Percentiles rank a stretch among this genome's conserved stretches.
Conservation (phyloP, 495 filamentous ascomycete species). For the Penicillium cosmopolitanum region DNA sequence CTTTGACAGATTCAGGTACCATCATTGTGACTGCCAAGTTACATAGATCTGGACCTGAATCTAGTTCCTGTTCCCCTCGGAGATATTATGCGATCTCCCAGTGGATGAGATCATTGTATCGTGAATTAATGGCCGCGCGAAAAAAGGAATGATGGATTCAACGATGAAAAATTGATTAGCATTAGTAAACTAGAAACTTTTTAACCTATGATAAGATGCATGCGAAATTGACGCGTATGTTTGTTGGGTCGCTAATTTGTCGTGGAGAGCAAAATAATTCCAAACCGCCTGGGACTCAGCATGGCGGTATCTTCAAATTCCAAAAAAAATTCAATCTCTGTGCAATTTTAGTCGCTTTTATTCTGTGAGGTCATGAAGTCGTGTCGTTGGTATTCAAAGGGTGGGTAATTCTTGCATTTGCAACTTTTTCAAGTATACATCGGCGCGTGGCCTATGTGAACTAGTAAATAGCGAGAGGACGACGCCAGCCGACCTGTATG, state of each 20-base stretch:
- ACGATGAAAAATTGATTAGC: slow-evolving; percentile 4
- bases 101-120: slow-evolving; percentile 5
- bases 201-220: neutral
- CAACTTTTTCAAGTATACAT: neutral
- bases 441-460: neutral
- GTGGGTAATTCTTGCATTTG: neutral
- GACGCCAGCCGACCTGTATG: slow-evolving; percentile 68
- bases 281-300: neutral
- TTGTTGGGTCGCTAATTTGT: slow-evolving; percentile 2
- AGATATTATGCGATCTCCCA: slow-evolving; percentile 23
- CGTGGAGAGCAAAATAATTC: neutral
- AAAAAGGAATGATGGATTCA: neutral
- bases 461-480: slow-evolving; percentile 44
- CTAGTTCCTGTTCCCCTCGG: slow-evolving; percentile 12
- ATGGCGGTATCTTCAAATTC: neutral
- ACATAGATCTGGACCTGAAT: slow-evolving; percentile 14
- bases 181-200: slow-evolving; percentile 15
- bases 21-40: slow-evolving; percentile 30
- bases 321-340: neutral
- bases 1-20: slow-evolving; percentile 3
- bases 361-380: neutral
- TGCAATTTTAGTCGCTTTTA: slow-evolving; percentile 1
- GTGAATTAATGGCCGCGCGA: neutral
- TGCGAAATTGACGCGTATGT: neutral
- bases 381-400: neutral